Percentiles rank a stretch among this genome's conserved stretches.
Conservation (phyloP, 2,329 filamentous ascomycete genomes). For the Diaporthe australafricana region DNA sequence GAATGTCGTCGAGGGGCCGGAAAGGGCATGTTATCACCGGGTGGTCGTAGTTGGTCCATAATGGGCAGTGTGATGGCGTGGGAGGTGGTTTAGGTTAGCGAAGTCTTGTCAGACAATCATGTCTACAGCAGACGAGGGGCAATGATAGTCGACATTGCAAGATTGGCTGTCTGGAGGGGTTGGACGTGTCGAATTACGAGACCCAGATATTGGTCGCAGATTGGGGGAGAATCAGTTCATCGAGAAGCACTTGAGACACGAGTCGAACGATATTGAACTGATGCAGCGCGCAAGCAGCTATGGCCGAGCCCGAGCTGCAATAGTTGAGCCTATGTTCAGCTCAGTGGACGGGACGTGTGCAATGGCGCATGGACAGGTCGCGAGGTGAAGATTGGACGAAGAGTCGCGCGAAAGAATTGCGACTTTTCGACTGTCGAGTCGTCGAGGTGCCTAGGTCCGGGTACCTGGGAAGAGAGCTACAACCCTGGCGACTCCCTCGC, state of each 20-base stretch:
- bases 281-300: slow-evolving; percentile 9
- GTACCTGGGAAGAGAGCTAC: not conserved
- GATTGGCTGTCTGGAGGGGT: not conserved
- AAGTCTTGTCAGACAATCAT: slow-evolving; percentile 28
- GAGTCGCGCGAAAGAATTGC: not conserved
- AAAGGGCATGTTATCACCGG: slow-evolving; percentile 34
- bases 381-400: slow-evolving; percentile 4
- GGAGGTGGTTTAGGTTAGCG: not conserved
- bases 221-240: slow-evolving; percentile 37
- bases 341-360: not conserved
- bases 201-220: slow-evolving; percentile 33
- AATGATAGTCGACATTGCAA: slow-evolving; percentile 30
- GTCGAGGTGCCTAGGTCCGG: not conserved
- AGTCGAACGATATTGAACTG: slow-evolving; percentile 34
- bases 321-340: not conserved
- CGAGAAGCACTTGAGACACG: slow-evolving; percentile 33
- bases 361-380: not conserved
- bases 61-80: slow-evolving; percentile 14
- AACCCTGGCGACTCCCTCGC: not conserved
- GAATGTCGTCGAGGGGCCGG: slow-evolving; percentile 41
- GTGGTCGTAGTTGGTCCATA: slow-evolving; percentile 35
- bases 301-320: slow-evolving; percentile 16
- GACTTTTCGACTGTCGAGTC: slow-evolving; percentile 2
- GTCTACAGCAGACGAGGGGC: not conserved
- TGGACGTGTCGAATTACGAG: slow-evolving; percentile 1